Evolutionary conservation across 345 rosid species (phyloP), one percentile per base, ranked within the genome.

Genomic region (Arabidopsis arenosa): DNA sequence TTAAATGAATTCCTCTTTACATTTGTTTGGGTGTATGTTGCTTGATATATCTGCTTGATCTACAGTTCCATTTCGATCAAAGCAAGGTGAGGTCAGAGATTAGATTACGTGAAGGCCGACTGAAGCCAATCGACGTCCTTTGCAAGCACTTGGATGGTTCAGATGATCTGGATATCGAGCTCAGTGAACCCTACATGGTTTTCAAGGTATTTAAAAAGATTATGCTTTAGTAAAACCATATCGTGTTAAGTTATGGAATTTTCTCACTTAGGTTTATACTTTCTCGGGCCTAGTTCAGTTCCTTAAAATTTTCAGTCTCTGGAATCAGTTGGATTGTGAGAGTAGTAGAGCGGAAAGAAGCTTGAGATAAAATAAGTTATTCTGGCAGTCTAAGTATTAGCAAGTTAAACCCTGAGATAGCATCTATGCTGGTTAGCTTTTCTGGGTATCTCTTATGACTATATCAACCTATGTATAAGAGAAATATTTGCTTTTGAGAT

Each of bases 11-110:
- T 53, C 11, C 52, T 66, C 66, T 45, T 56, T 2, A 15, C 17
- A 13, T 44, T 4, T 32, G 63, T 18, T 51, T 63, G 39, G 39
- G 10, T 40, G 44, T 58, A 51, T 4, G 26, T 67, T 66, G 28
- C 36, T 65, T 68, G 56, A 49, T 9, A 76, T 17, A 65, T 73
- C 48, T 70, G 23, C 72, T 78, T 70, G 52, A 63, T 81, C 68
- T 80, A 43, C 89, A 94, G 97, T 95, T 92, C 80, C 97, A 95
- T 84, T 95, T 88, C 79, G 91, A 90, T 76, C 99, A 95, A 89
- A 95, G 99, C 89, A 92, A 95, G 84, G 83, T 87, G 68, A 88
- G 97, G 78, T 95, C 97, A 45, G 84, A 89, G 76, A 95, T 90
- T 70, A 86, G 97, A 77, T 48, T 86, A 75, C 91, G 85, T 65